phyloP scores from a whole-genome alignment of 1,139 yeast genomes.

The Petasospora rhodanensis region DNA sequence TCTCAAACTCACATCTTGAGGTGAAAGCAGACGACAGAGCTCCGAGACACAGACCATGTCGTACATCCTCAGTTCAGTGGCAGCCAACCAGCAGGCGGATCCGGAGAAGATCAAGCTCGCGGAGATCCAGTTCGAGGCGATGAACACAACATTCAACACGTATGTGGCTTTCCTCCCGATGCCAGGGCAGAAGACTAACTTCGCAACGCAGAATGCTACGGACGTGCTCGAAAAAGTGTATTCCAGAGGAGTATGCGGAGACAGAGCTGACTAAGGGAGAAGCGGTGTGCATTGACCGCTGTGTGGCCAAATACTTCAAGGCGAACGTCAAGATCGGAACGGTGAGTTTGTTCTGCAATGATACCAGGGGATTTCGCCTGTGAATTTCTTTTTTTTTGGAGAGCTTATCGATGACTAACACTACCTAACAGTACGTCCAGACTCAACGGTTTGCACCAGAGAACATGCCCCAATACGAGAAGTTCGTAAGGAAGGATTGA shows the following conservation, averaged over 20 bases:
- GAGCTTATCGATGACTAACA: neutral
- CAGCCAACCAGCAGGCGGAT: conserved; percentile 44
- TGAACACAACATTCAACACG: conserved; percentile 60
- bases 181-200: neutral
- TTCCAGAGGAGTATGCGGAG: conserved; percentile 73
- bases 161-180: conserved; percentile 24
- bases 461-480: conserved; percentile 18
- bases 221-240: conserved; percentile 66
- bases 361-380: too few relatives aligned
- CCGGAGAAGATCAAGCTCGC: conserved; percentile 68
- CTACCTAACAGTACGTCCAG: conserved; percentile 20
- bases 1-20: conserved; percentile 1
- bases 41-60: conserved; percentile 42
- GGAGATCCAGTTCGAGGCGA: conserved; percentile 69
- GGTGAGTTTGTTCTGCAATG: conserved; percentile 18
- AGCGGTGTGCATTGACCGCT: conserved; percentile 77
- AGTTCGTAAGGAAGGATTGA: conserved; percentile 9
- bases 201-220: conserved; percentile 39
- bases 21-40: neutral
- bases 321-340: conserved; percentile 62
- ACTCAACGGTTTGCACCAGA: conserved; percentile 22
- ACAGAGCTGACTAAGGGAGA: conserved; percentile 79
- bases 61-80: conserved; percentile 42
- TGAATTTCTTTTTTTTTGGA: neutral
- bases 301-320: conserved; percentile 71